Percentiles rank a stretch among this genome's conserved stretches.
phyloP scores from a whole-genome alignment of 768 basidiomycete species.

The Xerocomellus chrysenteron region DNA sequence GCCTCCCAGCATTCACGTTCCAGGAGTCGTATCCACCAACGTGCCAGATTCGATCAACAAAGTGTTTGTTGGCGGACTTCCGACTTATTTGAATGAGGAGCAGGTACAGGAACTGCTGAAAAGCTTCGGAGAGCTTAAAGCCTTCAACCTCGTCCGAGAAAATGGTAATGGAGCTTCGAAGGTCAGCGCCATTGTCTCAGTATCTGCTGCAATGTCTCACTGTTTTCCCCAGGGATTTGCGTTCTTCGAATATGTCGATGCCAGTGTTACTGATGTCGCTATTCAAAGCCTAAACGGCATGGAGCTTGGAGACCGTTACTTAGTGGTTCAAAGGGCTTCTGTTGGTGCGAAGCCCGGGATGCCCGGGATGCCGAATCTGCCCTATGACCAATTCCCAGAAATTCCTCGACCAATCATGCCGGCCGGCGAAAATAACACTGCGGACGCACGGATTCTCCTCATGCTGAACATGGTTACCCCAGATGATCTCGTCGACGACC shows the following conservation, averaged over 20 bases:
- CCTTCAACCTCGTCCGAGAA: constrained; percentile 97
- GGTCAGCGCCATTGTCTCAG: constrained; percentile 40
- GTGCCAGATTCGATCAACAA: constrained; percentile 98
- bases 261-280: constrained; percentile 86
- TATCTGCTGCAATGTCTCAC: background rate
- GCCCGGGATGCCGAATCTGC: constrained; percentile 59
- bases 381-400: constrained; percentile 79
- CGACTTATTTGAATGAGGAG: constrained; percentile 94
- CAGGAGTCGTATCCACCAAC: constrained; percentile 94
- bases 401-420: constrained; percentile 89
- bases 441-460: constrained; percentile 82
- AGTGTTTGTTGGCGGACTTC: constrained; percentile 94
- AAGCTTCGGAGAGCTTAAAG: constrained; percentile 95
- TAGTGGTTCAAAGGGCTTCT: constrained; percentile 96
- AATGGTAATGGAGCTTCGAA: constrained; percentile 86
- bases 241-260: constrained; percentile 97
- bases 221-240: constrained; percentile 78
- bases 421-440: constrained; percentile 61
- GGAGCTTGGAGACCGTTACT: constrained; percentile 93
- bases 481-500: constrained; percentile 87
- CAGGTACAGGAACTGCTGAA: constrained; percentile 98
- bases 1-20: constrained; percentile 74
- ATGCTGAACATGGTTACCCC: constrained; percentile 98
- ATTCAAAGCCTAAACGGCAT: constrained; percentile 96
- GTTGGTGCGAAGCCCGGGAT: constrained; percentile 83